Evolutionary conservation across 805 yeast genomes (phyloP).

Genomic region (Ogataea sp.): DNA sequence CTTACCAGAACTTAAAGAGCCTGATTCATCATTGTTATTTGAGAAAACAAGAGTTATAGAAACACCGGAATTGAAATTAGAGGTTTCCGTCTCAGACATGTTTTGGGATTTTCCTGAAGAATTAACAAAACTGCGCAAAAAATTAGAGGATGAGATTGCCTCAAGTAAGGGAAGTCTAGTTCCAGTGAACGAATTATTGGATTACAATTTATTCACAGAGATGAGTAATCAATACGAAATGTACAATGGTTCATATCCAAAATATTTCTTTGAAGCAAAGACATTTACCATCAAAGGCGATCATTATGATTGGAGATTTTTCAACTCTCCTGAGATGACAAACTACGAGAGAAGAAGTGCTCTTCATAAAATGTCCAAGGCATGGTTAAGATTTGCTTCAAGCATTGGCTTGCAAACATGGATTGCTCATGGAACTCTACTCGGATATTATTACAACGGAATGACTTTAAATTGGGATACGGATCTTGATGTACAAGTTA

Average conservation of each 20-base stretch:
- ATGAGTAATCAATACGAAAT: slow-evolving; percentile 1
- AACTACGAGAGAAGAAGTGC: slow-evolving; percentile 16
- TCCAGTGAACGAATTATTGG: background rate
- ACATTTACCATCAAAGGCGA: slow-evolving; percentile 24
- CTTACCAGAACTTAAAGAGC: background rate
- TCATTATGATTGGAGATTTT: slow-evolving; percentile 41
- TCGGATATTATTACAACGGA: slow-evolving; percentile 59
- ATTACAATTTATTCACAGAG: slow-evolving; percentile 5
- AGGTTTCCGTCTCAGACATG: background rate
- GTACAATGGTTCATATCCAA: slow-evolving; percentile 10
- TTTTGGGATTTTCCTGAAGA: background rate
- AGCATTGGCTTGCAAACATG: slow-evolving; percentile 41
- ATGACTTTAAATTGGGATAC: slow-evolving; percentile 52
- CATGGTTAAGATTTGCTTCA: slow-evolving; percentile 45
- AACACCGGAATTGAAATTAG: background rate
- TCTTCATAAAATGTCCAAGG: slow-evolving; percentile 40
- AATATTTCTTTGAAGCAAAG: slow-evolving; percentile 36
- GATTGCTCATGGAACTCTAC: slow-evolving; percentile 57
- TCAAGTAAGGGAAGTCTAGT: background rate
- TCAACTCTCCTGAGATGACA: slow-evolving; percentile 18
- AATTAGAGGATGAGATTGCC: background rate
- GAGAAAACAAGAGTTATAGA: background rate
- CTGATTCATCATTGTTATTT: too few relatives aligned
- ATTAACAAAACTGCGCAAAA: background rate
- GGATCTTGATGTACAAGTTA: slow-evolving; percentile 56